phyloP scores from a whole-genome alignment of 2,329 filamentous ascomycete species.

The Phyllosticta ampelicida region DNA sequence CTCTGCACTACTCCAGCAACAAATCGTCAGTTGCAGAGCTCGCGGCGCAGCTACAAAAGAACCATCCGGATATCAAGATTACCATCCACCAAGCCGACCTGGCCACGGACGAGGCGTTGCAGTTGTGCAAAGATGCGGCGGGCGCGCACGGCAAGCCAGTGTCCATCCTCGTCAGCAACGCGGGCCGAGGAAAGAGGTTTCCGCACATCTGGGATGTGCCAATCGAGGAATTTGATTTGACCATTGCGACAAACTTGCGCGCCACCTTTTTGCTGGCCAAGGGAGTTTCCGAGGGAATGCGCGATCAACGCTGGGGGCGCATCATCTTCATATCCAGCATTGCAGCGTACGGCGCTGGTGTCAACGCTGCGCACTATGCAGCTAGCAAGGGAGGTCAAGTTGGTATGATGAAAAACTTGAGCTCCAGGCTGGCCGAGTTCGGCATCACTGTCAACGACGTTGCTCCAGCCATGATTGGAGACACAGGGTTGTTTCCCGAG shows the following conservation, averaged over 20 bases:
- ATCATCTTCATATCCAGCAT: slow-evolving; percentile 56
- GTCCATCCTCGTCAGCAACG: slow-evolving; percentile 54
- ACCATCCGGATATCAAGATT: slow-evolving; percentile 28
- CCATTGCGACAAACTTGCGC: slow-evolving; percentile 50
- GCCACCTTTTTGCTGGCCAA: slow-evolving; percentile 53
- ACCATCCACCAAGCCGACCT: slow-evolving; percentile 50
- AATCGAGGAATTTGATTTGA: slow-evolving; percentile 54
- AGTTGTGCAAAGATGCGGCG: slow-evolving; percentile 45
- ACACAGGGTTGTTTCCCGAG: slow-evolving; percentile 24
- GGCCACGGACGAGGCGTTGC: slow-evolving; percentile 41
- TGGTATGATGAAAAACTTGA: slow-evolving; percentile 55
- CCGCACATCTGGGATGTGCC: slow-evolving; percentile 43
- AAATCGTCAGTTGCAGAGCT: slow-evolving; percentile 37
- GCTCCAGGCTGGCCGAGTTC: slow-evolving; percentile 46
- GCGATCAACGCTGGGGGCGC: slow-evolving; percentile 48
- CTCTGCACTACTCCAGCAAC: slow-evolving; percentile 49
- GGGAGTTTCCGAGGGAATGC: slow-evolving; percentile 51
- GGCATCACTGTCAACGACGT: slow-evolving; percentile 59
- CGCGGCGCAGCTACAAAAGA: slow-evolving; percentile 29
- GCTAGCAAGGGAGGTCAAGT: slow-evolving; percentile 52
- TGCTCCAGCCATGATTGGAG: slow-evolving; percentile 57
- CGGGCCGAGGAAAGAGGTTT: slow-evolving; percentile 54
- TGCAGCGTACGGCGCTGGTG: slow-evolving; percentile 49
- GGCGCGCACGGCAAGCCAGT: slow-evolving; percentile 43
- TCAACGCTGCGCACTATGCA: slow-evolving; percentile 37